Base-by-base conservation (phyloP, 495 filamentous ascomycete genomes). In the Neurospora discreta region DNA sequence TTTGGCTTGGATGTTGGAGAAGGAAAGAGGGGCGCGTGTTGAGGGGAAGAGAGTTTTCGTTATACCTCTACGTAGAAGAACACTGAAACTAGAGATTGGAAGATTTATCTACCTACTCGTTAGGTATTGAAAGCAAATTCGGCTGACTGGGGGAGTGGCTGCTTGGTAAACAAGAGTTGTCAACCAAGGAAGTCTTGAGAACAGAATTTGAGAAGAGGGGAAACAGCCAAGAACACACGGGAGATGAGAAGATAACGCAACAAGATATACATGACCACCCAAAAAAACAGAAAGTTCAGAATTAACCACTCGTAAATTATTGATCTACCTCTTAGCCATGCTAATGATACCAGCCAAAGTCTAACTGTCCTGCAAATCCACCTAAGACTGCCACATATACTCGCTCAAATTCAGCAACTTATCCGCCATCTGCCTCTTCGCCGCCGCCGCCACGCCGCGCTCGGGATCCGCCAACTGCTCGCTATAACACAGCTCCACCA, bases 401-500 rank as follows among this genome's bases (percentile, higher is more conserved):
- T 97, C 93, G 74, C 90, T 93, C 80, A 97, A 81, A 72, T 87
- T 85, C 75, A 94, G 77, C 75, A 93, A 77, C 76, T 89, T 88
- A 80, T 93, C 92, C n/a, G 88, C 89, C 83, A 93, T 86, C 73
- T 87, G 87, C 78, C 92, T 87, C 85, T 89, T 91, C 44, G 91
- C 91, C 65, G 88, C 85, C 74, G 91, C 86, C 18, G 88, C 89
- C 30, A 92, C 88, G 68, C 94, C 93, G 69, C 93, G 84, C 77
- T 90, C 89, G 65, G 89, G 87, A 73, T 88, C 89, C 11, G 88
- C 86, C 72, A 94, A 79, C 73, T 89, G 87, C 79, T 97, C 94
- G 68, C 90, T 93, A 80, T 93, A 98, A 77, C 90, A 95, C 68
- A 99, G 81, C 79, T 97, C 92, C 38, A 98, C 81, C 42, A 98